Conservation (phyloP, 169 alveolate species). For the Eimeria acervulina region DNA sequence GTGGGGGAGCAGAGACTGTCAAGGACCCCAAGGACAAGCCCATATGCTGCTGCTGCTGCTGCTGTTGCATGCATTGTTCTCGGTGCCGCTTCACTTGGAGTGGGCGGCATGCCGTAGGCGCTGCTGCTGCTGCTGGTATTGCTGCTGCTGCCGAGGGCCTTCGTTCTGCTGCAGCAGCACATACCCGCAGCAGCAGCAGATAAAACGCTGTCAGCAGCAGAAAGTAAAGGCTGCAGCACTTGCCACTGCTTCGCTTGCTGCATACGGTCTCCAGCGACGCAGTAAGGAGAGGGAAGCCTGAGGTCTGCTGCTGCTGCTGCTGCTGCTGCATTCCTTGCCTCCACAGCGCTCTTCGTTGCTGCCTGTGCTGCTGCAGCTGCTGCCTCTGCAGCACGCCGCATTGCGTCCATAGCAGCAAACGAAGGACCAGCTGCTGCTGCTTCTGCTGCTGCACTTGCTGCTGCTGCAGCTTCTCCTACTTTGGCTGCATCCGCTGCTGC, state of each 20-base stretch:
- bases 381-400: slow-evolving; percentile 69
- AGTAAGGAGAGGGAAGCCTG: slow-evolving; percentile 35
- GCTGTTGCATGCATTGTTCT: slow-evolving; percentile 8
- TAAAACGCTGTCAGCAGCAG: slow-evolving; percentile 7
- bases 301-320: slow-evolving; percentile 80
- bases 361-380: slow-evolving; percentile 59
- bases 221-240: slow-evolving; percentile 14
- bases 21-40: background rate
- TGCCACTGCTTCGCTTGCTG: slow-evolving; percentile 43
- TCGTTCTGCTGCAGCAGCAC: slow-evolving; percentile 69
- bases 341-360: slow-evolving; percentile 50
- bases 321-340: slow-evolving; percentile 67
- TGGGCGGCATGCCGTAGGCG: too few species aligned
- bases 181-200: slow-evolving; percentile 29
- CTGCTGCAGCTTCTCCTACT: slow-evolving; percentile 68
- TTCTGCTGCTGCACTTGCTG: slow-evolving; percentile 71
- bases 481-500: slow-evolving; percentile 56
- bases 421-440: slow-evolving; percentile 62
- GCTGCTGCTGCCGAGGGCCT: slow-evolving; percentile 20
- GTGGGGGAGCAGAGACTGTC: slow-evolving; percentile 17
- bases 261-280: slow-evolving; percentile 43
- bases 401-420: slow-evolving; percentile 46
- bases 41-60: background rate
- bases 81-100: too few species aligned
- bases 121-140: too few species aligned